Percentiles rank a stretch among this genome's conserved stretches.
Evolutionary conservation across 2,329 filamentous ascomycete species (phyloP).

Genomic region (Cladosporium sp.): DNA sequence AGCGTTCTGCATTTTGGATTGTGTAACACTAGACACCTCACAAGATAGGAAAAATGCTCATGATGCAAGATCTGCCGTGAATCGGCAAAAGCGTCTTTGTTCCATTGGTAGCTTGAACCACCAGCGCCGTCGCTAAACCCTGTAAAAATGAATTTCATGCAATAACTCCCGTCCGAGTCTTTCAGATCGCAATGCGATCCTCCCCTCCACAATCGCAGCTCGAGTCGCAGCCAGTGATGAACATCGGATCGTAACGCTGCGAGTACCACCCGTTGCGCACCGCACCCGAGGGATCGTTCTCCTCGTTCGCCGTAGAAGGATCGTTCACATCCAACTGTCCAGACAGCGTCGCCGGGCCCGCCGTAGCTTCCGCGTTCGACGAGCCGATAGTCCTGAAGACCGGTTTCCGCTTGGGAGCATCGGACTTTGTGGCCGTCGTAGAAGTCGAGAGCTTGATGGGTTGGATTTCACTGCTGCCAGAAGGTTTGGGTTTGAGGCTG

Average conservation of each 20-base stretch:
- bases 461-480: conserved; percentile 46
- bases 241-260: conserved; percentile 9
- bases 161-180: not conserved
- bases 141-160: not conserved
- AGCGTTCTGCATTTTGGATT: conserved; percentile 17
- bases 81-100: not conserved
- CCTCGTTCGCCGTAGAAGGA: conserved; percentile 14
- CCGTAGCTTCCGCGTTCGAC: not conserved
- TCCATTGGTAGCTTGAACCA: not conserved
- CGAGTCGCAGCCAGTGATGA: conserved; percentile 8
- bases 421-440: not conserved
- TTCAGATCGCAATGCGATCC: conserved; percentile 7
- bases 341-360: conserved; percentile 4
- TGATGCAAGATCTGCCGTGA: not conserved
- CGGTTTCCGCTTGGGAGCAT: conserved; percentile 31
- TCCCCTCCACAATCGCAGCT: conserved; percentile 15
- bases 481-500: conserved; percentile 64
- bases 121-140: conserved; percentile 16
- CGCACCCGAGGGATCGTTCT: conserved; percentile 15
- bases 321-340: conserved; percentile 13
- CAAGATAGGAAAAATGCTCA: conserved; percentile 2
- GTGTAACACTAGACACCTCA: conserved; percentile 10
- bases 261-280: conserved; percentile 12
- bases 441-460: conserved; percentile 9
- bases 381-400: conserved; percentile 29